These are phyloP conservation scores for Eucalyptus leucophloia DNA, from an alignment of 345 rosid species.

Conservation along the genomic window DNA sequence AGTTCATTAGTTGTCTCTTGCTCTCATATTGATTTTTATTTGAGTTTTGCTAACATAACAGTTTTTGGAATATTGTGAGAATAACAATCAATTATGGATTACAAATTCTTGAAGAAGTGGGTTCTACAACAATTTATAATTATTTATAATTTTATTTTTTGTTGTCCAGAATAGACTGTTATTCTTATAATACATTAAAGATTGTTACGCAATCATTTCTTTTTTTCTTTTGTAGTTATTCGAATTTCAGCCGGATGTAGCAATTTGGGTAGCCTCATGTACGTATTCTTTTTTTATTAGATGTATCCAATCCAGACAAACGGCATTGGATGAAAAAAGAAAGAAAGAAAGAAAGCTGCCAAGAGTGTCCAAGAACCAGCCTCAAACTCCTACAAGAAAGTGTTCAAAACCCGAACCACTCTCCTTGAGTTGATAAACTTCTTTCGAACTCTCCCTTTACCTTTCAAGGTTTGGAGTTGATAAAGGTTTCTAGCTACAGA, in stretches of 20 bases:
- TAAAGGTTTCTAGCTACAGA: not conserved
- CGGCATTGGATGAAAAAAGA: not conserved
- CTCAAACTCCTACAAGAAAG: not conserved
- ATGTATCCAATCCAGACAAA: not conserved
- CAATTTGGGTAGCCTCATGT: not conserved
- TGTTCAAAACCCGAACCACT: not conserved
- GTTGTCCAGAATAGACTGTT: accelerated
- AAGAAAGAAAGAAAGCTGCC: not conserved
- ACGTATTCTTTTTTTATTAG: not conserved
- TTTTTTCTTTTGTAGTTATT: not conserved
- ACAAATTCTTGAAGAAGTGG: too few relatives aligned
- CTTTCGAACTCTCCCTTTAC: not conserved
- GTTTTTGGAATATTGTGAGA: too few relatives aligned
- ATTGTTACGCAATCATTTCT: too few relatives aligned
- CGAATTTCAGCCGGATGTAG: not conserved
- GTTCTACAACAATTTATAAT: too few relatives aligned
- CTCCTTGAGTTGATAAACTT: not conserved
- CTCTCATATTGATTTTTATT: not conserved
- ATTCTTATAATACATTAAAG: too few relatives aligned
- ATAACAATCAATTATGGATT: too few relatives aligned
- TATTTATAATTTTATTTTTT: too few relatives aligned
- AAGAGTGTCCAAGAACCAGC: not conserved
- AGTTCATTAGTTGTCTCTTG: not conserved
- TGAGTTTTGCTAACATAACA: not conserved
- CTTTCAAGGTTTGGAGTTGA: not conserved